phyloP scores from a whole-genome alignment of 2,329 filamentous ascomycete species.

The Epichloe coenophiala region DNA sequence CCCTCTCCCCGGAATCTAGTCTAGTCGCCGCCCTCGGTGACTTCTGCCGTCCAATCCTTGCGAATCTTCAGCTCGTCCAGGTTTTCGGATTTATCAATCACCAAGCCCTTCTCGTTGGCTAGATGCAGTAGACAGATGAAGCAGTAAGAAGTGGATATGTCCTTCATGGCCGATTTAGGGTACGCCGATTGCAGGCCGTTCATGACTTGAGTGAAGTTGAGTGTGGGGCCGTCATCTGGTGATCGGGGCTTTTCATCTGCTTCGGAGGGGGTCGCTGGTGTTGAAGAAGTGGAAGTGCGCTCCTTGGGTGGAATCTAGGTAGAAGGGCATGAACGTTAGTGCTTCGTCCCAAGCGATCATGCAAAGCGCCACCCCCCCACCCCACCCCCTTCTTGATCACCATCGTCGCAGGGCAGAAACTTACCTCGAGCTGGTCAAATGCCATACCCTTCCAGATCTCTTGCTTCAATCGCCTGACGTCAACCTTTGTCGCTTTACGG shows the following conservation, averaged over 20 bases:
- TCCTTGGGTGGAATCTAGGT: conserved; percentile 1
- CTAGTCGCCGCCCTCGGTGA: conserved; percentile 28
- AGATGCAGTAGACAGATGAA: conserved; percentile 89
- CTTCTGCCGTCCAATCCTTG: conserved; percentile 48
- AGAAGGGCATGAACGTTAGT: conserved; percentile 3
- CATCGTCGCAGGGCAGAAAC: conserved; percentile 10
- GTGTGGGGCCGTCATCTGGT: conserved; percentile 32
- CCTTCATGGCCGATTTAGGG: conserved; percentile 70
- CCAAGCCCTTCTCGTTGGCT: conserved; percentile 82
- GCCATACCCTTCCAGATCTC: conserved; percentile 57
- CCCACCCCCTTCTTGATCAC: background rate
- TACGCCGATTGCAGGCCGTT: conserved; percentile 80
- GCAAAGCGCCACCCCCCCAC: too few species aligned
- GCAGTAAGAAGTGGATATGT: conserved; percentile 86
- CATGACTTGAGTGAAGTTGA: conserved; percentile 88
- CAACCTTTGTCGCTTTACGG: conserved; percentile 57
- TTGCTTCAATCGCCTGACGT: conserved; percentile 54
- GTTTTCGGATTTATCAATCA: conserved; percentile 52
- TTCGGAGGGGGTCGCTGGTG: conserved; percentile 14
- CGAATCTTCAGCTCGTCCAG: conserved; percentile 47
- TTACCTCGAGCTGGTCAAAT: conserved; percentile 39
- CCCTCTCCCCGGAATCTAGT: conserved; percentile 1
- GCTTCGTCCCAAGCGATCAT: background rate
- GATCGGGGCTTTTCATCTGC: conserved; percentile 18
- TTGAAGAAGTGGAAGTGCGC: background rate